Conservation (phyloP, 2,329 filamentous ascomycete genomes). For the Aspergillus fructus region DNA sequence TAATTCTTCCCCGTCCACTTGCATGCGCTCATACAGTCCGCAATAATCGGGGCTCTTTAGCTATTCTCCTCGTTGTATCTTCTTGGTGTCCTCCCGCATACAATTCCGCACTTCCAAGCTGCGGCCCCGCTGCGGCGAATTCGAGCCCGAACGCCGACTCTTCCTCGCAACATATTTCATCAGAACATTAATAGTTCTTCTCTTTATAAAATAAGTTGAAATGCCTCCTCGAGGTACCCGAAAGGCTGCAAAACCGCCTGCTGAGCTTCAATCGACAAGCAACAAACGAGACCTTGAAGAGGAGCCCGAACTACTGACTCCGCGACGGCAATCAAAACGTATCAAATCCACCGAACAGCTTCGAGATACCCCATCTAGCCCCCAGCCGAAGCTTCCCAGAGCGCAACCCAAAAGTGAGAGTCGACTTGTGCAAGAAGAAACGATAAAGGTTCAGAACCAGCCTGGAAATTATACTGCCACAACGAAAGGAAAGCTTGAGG, state of each 20-base stretch:
- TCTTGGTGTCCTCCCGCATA: not conserved
- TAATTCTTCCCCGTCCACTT: no score
- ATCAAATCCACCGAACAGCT: slow-evolving; percentile 22
- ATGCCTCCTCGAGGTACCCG: slow-evolving; percentile 20
- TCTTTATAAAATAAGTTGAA: not conserved
- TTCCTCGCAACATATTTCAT: not conserved
- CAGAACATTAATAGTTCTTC: not conserved
- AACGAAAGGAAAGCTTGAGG: slow-evolving; percentile 21
- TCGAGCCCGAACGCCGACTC: not conserved
- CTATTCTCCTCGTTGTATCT: not conserved
- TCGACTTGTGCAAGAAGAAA: not conserved
- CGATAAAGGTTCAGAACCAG: slow-evolving; percentile 16
- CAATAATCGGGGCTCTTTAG: no score
- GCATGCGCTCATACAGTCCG: no score
- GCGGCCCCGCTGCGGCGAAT: not conserved
- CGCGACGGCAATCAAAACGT: slow-evolving; percentile 31
- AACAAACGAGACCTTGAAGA: slow-evolving; percentile 31
- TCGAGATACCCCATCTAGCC: not conserved
- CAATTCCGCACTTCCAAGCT: not conserved
- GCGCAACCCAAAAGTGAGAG: not conserved
- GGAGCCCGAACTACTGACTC: slow-evolving; percentile 22
- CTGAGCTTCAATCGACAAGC: slow-evolving; percentile 7
- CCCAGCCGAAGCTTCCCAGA: not conserved
- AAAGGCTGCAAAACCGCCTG: slow-evolving; percentile 13
- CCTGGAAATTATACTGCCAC: not conserved